These are phyloP conservation scores for Fusarium sp. DNA, from an alignment of 2,329 filamentous ascomycete genomes.

Conservation along the genomic window DNA sequence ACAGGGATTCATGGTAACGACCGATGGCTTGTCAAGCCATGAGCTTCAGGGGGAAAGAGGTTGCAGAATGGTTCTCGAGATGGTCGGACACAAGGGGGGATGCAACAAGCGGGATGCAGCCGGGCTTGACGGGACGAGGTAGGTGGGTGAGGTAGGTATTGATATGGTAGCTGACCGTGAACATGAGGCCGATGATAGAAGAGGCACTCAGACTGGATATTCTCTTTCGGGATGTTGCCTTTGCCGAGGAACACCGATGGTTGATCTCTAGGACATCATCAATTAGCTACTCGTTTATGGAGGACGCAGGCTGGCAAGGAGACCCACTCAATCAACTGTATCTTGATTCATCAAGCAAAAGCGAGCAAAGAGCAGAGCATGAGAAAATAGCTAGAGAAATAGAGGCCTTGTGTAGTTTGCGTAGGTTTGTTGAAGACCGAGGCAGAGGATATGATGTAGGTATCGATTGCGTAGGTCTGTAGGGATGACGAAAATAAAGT, in stretches of 20 bases:
- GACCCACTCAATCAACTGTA: not conserved
- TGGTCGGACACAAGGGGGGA: not conserved
- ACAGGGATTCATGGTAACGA: constrained; percentile 44
- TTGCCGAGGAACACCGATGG: not conserved
- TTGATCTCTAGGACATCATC: not conserved
- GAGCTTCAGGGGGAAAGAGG: not conserved
- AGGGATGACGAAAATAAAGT: not conserved
- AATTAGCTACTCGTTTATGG: not conserved
- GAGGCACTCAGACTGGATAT: not conserved
- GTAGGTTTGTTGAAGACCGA: not conserved
- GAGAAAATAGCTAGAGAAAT: not conserved
- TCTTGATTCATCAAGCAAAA: not conserved
- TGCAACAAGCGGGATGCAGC: not conserved
- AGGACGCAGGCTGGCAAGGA: not conserved
- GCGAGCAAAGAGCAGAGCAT: not conserved
- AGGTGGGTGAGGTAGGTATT: not conserved
- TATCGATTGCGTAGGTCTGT: not conserved
- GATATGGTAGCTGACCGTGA: not conserved
- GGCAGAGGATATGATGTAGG: not conserved
- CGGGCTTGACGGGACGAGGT: not conserved
- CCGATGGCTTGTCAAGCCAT: not conserved
- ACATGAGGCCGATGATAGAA: not conserved
- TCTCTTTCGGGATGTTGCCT: not conserved
- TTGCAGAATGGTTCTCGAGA: not conserved
- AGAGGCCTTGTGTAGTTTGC: not conserved